Conservation (phyloP, 352 stramenopile species). For the Phytophthora colocasiae region DNA sequence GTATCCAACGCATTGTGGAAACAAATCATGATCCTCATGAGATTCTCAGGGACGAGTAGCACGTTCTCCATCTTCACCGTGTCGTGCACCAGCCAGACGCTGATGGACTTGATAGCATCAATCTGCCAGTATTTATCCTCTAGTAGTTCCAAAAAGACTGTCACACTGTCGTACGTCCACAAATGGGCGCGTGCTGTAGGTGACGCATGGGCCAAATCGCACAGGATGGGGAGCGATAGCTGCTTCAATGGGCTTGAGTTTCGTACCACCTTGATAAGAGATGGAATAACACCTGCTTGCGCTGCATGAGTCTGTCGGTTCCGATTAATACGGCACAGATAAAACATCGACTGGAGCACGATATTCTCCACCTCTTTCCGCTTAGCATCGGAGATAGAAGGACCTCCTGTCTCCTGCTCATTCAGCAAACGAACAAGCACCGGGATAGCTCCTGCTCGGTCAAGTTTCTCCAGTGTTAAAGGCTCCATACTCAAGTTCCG, state of each 20-base stretch:
- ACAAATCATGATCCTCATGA: constrained; percentile 76
- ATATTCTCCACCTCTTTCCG: constrained; percentile 91
- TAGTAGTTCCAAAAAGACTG: constrained; percentile 89
- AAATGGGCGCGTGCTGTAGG: constrained; percentile 83
- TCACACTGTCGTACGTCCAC: constrained; percentile 82
- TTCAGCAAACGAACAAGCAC: constrained; percentile 85
- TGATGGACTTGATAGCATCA: constrained; percentile 90
- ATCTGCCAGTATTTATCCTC: constrained; percentile 92
- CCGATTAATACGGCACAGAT: constrained; percentile 93
- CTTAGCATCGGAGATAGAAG: constrained; percentile 45
- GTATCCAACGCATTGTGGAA: constrained; percentile 75
- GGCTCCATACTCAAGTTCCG: constrained; percentile 93
- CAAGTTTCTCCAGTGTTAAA: constrained; percentile 88
- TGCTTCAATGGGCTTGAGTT: constrained; percentile 91
- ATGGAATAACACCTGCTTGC: constrained; percentile 90
- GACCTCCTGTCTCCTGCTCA: constrained; percentile 44
- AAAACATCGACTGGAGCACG: constrained; percentile 93
- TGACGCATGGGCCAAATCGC: constrained; percentile 92
- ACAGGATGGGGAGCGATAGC: constrained; percentile 92
- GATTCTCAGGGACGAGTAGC: constrained; percentile 64
- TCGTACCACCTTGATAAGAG: constrained; percentile 86
- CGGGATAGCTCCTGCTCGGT: constrained; percentile 88
- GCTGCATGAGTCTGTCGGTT: constrained; percentile 91
- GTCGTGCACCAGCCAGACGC: constrained; percentile 85
- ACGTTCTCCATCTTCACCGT: constrained; percentile 88